Conservation (phyloP, 1,139 yeast species). For the Petasospora fabianii region DNA sequence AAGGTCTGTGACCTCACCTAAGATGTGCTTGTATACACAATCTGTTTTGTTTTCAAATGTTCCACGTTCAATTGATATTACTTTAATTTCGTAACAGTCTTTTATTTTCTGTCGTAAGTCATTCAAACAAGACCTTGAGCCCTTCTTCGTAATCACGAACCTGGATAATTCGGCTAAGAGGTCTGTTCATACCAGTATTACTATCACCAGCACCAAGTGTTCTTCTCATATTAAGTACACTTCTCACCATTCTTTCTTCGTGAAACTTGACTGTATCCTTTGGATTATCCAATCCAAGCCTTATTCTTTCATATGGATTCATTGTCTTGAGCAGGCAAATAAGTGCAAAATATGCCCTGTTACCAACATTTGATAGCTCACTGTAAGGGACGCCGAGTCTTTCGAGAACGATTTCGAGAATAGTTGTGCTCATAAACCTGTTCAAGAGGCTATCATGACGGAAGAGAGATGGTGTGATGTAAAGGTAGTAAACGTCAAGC, state of each 20-base stretch:
- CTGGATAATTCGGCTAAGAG: background rate
- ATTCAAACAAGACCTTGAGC: no score
- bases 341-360: constrained; percentile 69
- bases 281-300: constrained; percentile 14
- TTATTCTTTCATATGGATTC: constrained; percentile 18
- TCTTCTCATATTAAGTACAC: constrained; percentile 2
- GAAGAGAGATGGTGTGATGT: constrained; percentile 14
- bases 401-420: constrained; percentile 54
- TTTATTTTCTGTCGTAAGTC: no score
- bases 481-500: constrained; percentile 15
- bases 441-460: constrained; percentile 1
- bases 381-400: constrained; percentile 55
- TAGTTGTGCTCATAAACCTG: constrained; percentile 8
- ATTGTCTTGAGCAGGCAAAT: constrained; percentile 14
- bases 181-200: constrained; percentile 4
- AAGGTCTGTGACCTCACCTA: no score
- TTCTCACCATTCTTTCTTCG: constrained; percentile 8
- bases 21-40: no score
- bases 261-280: constrained; percentile 14
- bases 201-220: background rate
- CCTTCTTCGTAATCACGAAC: constrained; percentile 2
- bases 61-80: no score
- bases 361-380: constrained; percentile 69
- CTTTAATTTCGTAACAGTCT: no score
- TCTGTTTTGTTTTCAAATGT: background rate